Evolutionary conservation across 1,139 yeast genomes (phyloP), one percentile per base, ranked within the genome.

Genomic region (Debaryomyces subglobosus): DNA sequence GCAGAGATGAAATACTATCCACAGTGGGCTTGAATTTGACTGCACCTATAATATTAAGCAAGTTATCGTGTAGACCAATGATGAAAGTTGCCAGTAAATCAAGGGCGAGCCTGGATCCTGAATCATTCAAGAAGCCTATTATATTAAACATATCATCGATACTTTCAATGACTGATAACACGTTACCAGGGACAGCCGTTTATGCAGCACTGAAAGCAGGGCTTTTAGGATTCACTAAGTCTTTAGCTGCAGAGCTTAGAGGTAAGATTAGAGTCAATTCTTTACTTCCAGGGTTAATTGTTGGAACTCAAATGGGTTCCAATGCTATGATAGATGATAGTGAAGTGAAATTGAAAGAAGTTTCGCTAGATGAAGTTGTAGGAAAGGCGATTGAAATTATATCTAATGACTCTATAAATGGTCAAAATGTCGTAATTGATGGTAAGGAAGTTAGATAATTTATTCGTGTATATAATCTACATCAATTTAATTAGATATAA

Each of bases 121-220:
- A 23, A 5, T 30, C 43, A 4, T 40, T 40, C 36, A 30, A 18
- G 5, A 45, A 41, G 13, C 78, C 80, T 0, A 52, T 58, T 3
- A 71, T 77, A 9, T 63, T 92, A 37, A 92, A 90, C 60, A 69
- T 94, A 0, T 81, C 96, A 1, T 90, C 97, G 0, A 76, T 88
- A 3, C 69, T 92, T 24, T 88, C 89, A 0, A 39, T 55, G 53
- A 50, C 71, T 52, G 49, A 79, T 65, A 3, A 74, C 1, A 68
- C 72, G 2, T 46, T 54, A 1, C 69, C 78, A 1, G 98, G 98
- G 0, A 82, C 96, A 0, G 59, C 87, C 0, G 85, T 88, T 0
- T 94, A 94, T 62, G 75, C 90, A 0, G 94, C 96, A 0, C 75
- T 90, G 44, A 94, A 94, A 63, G 87, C 91, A 0, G 98, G 96